These are phyloP conservation scores for Pyropia yezoensis DNA, from an alignment of 23 red algal genomes.

Conservation along the genomic window DNA sequence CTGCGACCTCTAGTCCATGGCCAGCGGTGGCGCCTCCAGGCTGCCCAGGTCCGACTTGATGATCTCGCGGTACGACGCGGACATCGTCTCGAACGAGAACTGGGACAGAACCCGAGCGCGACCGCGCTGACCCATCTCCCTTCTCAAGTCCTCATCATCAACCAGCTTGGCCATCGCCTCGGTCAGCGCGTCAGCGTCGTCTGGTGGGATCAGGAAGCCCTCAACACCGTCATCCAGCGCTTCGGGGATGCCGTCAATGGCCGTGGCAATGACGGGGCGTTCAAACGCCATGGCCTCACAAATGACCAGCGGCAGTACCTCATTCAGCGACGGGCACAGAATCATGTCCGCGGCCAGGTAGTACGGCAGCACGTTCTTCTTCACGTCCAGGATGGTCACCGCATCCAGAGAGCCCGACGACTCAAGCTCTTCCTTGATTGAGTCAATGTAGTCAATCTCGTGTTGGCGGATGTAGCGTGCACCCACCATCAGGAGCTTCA, in stretches of 20 bases:
- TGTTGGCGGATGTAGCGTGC: conserved; percentile 97
- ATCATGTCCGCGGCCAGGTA: conserved; percentile 94
- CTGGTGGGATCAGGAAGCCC: conserved; percentile 71
- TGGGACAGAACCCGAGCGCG: conserved; percentile 79
- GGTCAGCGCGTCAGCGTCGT: conserved; percentile 60
- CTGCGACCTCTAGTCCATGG: too few species aligned
- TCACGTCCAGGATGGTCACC: conserved; percentile 83
- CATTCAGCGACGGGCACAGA: conserved; percentile 85
- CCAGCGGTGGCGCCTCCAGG: too few species aligned
- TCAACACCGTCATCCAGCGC: conserved; percentile 59
- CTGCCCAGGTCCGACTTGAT: conserved; percentile 38
- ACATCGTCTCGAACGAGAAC: conserved; percentile 87
- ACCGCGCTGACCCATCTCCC: conserved; percentile 67
- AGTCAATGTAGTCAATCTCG: conserved; percentile 92
- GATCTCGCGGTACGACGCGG: conserved; percentile 70
- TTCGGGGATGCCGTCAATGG: conserved; percentile 96
- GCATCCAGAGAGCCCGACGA: conserved; percentile 40
- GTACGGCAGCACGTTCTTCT: conserved; percentile 98
- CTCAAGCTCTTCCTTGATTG: conserved; percentile 70
- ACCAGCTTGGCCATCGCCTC: conserved; percentile 59
- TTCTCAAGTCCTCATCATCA: conserved; percentile 22
- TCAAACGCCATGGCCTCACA: conserved; percentile 99
- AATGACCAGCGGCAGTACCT: conserved; percentile 94
- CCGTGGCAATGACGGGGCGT: conserved; percentile 74
- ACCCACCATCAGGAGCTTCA: conserved; percentile 91